Evolutionary conservation across 2,329 filamentous ascomycete species (phyloP).

Genomic region (Pyrenophora tritici-repentis): DNA sequence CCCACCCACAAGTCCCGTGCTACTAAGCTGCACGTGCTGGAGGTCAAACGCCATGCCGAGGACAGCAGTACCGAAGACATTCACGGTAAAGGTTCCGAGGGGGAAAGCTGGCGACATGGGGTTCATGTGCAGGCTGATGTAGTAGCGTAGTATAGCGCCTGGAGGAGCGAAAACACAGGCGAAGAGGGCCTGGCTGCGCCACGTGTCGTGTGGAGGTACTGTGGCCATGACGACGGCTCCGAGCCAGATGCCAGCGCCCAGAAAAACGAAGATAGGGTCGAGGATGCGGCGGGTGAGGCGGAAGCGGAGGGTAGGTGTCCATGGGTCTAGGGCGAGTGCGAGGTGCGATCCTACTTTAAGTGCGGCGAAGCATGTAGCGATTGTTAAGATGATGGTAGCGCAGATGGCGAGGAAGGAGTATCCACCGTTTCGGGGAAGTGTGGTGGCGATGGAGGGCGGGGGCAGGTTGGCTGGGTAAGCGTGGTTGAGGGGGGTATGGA

Average conservation of each 20-base stretch:
- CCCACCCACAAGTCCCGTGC: conserved; percentile 51
- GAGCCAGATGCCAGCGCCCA: conserved; percentile 78
- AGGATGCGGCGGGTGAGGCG: conserved; percentile 62
- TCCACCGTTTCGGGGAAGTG: conserved; percentile 66
- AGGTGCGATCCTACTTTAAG: conserved; percentile 76
- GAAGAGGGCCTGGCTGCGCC: conserved; percentile 78
- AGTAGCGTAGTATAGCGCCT: conserved; percentile 78
- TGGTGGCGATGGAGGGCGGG: conserved; percentile 35
- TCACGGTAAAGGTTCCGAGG: conserved; percentile 82
- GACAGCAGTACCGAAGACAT: conserved; percentile 75
- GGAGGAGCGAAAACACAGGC: conserved; percentile 81
- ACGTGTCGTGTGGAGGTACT: conserved; percentile 70
- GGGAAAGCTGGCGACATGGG: conserved; percentile 70
- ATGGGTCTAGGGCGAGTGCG: conserved; percentile 64
- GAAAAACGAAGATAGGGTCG: conserved; percentile 65
- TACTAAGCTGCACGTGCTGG: conserved; percentile 64
- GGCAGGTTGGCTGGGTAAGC: conserved; percentile 28
- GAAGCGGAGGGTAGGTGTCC: conserved; percentile 66
- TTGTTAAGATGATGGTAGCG: conserved; percentile 73
- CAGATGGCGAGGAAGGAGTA: conserved; percentile 83
- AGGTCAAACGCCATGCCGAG: conserved; percentile 79
- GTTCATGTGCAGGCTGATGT: conserved; percentile 74
- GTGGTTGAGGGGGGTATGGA: conserved; percentile 60
- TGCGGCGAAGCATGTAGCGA: conserved; percentile 71
- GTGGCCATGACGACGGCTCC: conserved; percentile 74